phyloP scores from a whole-genome alignment of 441 rosid species.

The Populus hybrid region DNA sequence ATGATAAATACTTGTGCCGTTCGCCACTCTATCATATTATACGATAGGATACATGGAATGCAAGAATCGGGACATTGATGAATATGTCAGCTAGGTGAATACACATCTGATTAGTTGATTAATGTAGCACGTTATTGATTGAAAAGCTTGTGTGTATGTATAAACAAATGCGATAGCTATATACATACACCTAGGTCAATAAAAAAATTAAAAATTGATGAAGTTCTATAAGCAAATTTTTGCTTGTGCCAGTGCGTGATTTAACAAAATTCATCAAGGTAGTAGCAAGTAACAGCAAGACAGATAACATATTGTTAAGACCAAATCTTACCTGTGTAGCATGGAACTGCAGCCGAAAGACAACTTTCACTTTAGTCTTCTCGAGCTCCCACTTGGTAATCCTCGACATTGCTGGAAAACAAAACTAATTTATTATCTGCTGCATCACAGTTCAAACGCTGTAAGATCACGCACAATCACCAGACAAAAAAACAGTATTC shows the following conservation, averaged over 20 bases:
- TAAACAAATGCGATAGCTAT: neutral
- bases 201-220: neutral
- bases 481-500: neutral
- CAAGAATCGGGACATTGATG: neutral
- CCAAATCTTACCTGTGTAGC: slow-evolving; percentile 87
- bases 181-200: neutral
- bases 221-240: neutral
- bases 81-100: neutral
- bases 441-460: slow-evolving; percentile 27
- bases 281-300: neutral
- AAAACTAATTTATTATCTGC: slow-evolving; percentile 31
- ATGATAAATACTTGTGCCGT: neutral
- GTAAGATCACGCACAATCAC: slow-evolving; percentile 7
- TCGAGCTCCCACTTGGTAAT: slow-evolving; percentile 86
- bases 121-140: neutral
- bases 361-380: slow-evolving; percentile 97
- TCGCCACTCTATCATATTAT: neutral
- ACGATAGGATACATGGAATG: neutral
- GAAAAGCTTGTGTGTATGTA: neutral
- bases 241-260: neutral
- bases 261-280: neutral
- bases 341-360: slow-evolving; percentile 93
- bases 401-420: slow-evolving; percentile 69
- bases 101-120: neutral
- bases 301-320: slow-evolving; percentile 7